Percentiles rank a stretch among this genome's conserved stretches.
Conservation (phyloP, 2,329 filamentous ascomycete species). For the Knufia fluminis region DNA sequence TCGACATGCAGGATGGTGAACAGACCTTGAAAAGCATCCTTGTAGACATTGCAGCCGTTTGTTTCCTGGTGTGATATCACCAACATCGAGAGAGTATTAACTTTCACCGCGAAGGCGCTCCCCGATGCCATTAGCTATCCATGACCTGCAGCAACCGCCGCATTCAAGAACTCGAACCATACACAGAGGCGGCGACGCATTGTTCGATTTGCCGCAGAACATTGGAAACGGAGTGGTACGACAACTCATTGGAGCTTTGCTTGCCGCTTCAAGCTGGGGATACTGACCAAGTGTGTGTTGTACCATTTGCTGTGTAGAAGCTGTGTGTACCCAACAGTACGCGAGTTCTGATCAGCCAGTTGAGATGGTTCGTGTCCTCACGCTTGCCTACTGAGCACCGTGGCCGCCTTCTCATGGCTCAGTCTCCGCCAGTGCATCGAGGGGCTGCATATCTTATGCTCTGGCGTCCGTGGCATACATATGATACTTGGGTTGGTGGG, state of each 20-base stretch:
- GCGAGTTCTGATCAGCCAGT: slow-evolving; percentile 1
- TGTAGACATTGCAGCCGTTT: background rate
- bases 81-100: background rate
- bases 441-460: background rate
- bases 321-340: slow-evolving; percentile 1
- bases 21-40: background rate
- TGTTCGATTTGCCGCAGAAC: background rate
- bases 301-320: background rate
- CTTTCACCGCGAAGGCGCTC: background rate
- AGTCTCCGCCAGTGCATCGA: background rate
- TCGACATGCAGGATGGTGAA: slow-evolving; percentile 1
- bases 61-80: background rate
- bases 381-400: background rate
- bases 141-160: background rate
- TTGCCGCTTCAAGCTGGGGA: background rate
- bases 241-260: slow-evolving; percentile 5
- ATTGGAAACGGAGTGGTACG: background rate
- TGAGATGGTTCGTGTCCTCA: background rate
- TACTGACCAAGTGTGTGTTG: background rate
- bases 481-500: background rate
- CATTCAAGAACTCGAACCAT: background rate
- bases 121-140: background rate
- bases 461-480: background rate
- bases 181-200: background rate
- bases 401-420: background rate